phyloP scores from a whole-genome alignment of 495 filamentous ascomycete genomes.

The Geoglossum glabrum region DNA sequence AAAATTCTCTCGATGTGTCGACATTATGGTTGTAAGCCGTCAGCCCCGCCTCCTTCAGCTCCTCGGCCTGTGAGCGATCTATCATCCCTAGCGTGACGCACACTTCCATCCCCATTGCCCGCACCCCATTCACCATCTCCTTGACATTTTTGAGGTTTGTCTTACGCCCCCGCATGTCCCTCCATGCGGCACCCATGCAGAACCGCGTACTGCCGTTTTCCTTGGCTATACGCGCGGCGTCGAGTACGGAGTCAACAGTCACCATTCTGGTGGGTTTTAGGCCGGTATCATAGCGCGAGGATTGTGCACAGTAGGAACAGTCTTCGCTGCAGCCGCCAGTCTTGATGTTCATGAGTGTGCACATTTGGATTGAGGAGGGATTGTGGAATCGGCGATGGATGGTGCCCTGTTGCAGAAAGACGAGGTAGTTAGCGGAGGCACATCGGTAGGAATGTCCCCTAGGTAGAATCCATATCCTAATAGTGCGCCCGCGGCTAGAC shows the following conservation, averaged over 20 bases:
- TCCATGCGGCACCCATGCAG: slow-evolving; percentile 84
- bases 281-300: slow-evolving; percentile 57
- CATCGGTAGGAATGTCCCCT: background rate
- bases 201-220: slow-evolving; percentile 66
- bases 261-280: slow-evolving; percentile 58
- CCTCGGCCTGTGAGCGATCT: slow-evolving; percentile 50
- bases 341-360: slow-evolving; percentile 87
- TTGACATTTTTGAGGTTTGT: slow-evolving; percentile 56
- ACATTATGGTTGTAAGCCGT: slow-evolving; percentile 86
- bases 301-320: slow-evolving; percentile 78
- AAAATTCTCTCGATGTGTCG: slow-evolving; percentile 71
- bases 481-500: too few species aligned
- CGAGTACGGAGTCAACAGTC: slow-evolving; percentile 56
- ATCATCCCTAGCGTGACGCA: slow-evolving; percentile 86
- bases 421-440: background rate
- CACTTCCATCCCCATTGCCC: slow-evolving; percentile 63
- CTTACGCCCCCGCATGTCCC: slow-evolving; percentile 79
- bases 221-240: slow-evolving; percentile 52
- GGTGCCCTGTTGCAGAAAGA: slow-evolving; percentile 27
- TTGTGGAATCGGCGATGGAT: slow-evolving; percentile 67
- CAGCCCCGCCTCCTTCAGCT: slow-evolving; percentile 60
- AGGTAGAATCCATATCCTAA: too few species aligned
- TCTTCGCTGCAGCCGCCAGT: slow-evolving; percentile 80
- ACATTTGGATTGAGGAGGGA: slow-evolving; percentile 63
- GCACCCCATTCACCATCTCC: slow-evolving; percentile 59